phyloP scores from a whole-genome alignment of 768 basidiomycete genomes.

The Hygrocybe punicea region DNA sequence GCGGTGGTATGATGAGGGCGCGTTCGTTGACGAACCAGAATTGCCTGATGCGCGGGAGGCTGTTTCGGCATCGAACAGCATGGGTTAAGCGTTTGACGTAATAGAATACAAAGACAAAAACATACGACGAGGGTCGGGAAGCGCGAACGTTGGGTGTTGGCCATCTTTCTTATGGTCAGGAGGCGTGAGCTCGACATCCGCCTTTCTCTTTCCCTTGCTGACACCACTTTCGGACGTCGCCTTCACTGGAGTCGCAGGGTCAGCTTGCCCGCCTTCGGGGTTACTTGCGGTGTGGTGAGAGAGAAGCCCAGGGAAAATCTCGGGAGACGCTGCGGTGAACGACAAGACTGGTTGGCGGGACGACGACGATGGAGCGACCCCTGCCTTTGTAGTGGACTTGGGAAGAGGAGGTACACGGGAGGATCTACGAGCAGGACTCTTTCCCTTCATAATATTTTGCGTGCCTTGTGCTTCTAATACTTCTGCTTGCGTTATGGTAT shows the following conservation, averaged over 20 bases:
- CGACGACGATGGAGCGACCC: constrained; percentile 26
- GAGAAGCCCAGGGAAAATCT: constrained; percentile 26
- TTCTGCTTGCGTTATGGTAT: too few species aligned
- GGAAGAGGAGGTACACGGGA: constrained; percentile 2
- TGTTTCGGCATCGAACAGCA: constrained; percentile 18
- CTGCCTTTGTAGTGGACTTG: constrained; percentile 16
- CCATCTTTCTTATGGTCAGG: constrained; percentile 55
- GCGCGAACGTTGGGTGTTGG: constrained; percentile 55
- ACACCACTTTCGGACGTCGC: not conserved
- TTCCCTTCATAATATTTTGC: not conserved
- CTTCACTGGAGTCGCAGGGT: constrained; percentile 1
- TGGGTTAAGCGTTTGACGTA: not conserved
- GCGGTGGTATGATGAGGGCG: constrained; percentile 69
- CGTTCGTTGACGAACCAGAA: constrained; percentile 47
- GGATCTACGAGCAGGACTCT: not conserved
- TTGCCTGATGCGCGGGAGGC: constrained; percentile 52
- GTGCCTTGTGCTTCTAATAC: too few species aligned
- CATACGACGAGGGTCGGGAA: constrained; percentile 55
- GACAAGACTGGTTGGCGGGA: constrained; percentile 38
- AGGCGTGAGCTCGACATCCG: constrained; percentile 57
- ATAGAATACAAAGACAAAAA: constrained; percentile 21
- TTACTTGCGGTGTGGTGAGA: not conserved
- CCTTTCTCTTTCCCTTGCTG: constrained; percentile 65
- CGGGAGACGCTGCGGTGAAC: constrained; percentile 42
- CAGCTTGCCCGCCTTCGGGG: not conserved